These are phyloP conservation scores for Globisporangium splendens DNA, from an alignment of 352 stramenopile species.

Conservation along the genomic window DNA sequence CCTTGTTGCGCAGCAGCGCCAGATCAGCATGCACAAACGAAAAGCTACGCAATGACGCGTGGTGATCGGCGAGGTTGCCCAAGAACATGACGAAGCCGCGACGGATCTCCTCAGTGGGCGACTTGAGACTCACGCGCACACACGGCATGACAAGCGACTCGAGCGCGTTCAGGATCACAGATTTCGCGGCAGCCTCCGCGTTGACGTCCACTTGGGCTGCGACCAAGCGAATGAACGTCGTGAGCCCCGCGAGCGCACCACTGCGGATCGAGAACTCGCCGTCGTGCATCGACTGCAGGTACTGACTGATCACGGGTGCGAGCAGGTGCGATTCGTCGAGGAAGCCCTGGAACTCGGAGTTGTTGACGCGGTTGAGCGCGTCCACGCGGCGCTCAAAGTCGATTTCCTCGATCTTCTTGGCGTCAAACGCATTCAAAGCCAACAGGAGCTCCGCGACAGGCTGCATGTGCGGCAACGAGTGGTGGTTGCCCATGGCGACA, in stretches of 20 bases:
- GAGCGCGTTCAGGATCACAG: constrained; percentile 65
- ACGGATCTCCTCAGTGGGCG: constrained; percentile 65
- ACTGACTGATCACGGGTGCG: constrained; percentile 75
- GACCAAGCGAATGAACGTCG: constrained; percentile 45
- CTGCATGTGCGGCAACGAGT: constrained; percentile 25
- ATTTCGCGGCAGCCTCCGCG: constrained; percentile 22
- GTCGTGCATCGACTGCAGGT: constrained; percentile 82
- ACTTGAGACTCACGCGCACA: constrained; percentile 79
- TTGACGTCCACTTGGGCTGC: constrained; percentile 25
- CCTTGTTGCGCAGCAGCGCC: constrained; percentile 59
- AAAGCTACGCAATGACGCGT: constrained; percentile 26
- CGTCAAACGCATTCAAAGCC: constrained; percentile 75
- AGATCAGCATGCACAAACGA: constrained; percentile 72
- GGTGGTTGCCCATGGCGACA: constrained; percentile 47
- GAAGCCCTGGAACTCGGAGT: constrained; percentile 58
- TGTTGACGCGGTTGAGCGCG: constrained; percentile 70
- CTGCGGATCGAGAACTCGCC: constrained; percentile 82
- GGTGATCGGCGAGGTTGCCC: constrained; percentile 57
- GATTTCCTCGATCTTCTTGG: constrained; percentile 77
- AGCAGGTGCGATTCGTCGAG: constrained; percentile 57
- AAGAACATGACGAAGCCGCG: constrained; percentile 86
- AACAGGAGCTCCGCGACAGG: constrained; percentile 44
- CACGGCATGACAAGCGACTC: constrained; percentile 89
- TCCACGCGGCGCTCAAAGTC: constrained; percentile 79
- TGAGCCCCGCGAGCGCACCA: constrained; percentile 53